A percentile compares a stretch with the other conserved stretches of the same genome.
These are phyloP conservation scores for Atkinsonella hypoxylon DNA, from an alignment of 2,329 filamentous ascomycete species.

Conservation along the genomic window DNA sequence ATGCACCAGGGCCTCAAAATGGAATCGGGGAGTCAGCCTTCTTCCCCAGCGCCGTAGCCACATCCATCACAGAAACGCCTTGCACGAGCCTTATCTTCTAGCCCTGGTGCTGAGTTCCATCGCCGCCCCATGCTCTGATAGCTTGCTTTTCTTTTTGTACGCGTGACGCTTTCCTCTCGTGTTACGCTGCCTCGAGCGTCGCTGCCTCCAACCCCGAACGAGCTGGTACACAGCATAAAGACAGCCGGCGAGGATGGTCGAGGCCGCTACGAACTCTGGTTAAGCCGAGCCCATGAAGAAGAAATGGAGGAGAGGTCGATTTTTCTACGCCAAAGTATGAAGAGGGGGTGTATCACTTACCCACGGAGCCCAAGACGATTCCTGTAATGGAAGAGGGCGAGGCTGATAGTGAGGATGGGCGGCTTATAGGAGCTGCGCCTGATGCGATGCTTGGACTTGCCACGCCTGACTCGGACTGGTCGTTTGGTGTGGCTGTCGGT, in stretches of 20 bases:
- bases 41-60: not conserved
- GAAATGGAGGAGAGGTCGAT: too few relatives aligned
- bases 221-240: constrained; percentile 1
- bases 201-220: not conserved
- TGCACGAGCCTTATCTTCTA: not conserved
- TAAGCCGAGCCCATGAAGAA: not conserved
- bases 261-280: not conserved
- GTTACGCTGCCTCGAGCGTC: not conserved
- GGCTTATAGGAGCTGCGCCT: not conserved
- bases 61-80: not conserved
- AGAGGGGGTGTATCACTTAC: constrained; percentile 5
- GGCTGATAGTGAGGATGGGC: not conserved
- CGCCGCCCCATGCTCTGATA: not conserved
- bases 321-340: too few relatives aligned
- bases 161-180: not conserved
- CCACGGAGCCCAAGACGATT: constrained; percentile 8
- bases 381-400: constrained; percentile 4
- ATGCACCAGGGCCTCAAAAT: too few relatives aligned
- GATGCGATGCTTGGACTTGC: not conserved
- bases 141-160: not conserved
- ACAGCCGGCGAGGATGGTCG: not conserved
- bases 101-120: not conserved
- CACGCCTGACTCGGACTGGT: not conserved
- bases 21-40: too few relatives aligned
- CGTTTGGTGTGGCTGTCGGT: not conserved